Evolutionary conservation across 768 basidiomycete genomes (phyloP).

Genomic region (Trametes villosa): DNA sequence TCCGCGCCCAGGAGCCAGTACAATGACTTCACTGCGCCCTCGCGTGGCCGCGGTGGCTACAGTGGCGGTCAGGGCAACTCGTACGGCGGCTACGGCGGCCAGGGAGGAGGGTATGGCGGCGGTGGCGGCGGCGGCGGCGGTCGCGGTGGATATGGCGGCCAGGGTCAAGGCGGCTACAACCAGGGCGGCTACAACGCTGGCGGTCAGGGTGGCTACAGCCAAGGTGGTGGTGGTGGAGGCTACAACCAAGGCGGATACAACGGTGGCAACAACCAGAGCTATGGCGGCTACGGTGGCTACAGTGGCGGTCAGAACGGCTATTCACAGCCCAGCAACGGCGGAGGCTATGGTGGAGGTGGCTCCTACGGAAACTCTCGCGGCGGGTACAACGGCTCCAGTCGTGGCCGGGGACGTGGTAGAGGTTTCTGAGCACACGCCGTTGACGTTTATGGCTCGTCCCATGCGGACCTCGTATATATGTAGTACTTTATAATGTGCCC

Average conservation of each 20-base stretch:
- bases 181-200: conserved; percentile 29
- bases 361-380: conserved; percentile 24
- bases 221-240: conserved; percentile 30
- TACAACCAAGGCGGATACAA: conserved; percentile 40
- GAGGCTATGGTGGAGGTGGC: conserved; percentile 20
- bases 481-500: conserved; percentile 20
- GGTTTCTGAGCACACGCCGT: conserved; percentile 41
- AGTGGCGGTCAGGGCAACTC: conserved; percentile 6
- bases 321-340: conserved; percentile 15
- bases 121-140: conserved; percentile 39
- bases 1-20: conserved; percentile 23
- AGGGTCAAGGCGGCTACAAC: conserved; percentile 33
- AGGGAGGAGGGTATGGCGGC: conserved; percentile 32
- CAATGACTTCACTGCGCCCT: conserved; percentile 28
- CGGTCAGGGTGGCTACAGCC: conserved; percentile 39
- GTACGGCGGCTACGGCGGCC: conserved; percentile 18
- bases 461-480: conserved; percentile 17
- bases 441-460: not conserved
- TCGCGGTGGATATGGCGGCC: conserved; percentile 37
- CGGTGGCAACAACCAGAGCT: conserved; percentile 25
- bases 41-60: conserved; percentile 28
- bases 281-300: conserved; percentile 33
- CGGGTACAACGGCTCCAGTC: conserved; percentile 42
- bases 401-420: conserved; percentile 57
- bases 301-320: conserved; percentile 19